These are phyloP conservation scores for Rhodomyrtus psidioides DNA, from an alignment of 441 rosid genomes.

Conservation along the genomic window DNA sequence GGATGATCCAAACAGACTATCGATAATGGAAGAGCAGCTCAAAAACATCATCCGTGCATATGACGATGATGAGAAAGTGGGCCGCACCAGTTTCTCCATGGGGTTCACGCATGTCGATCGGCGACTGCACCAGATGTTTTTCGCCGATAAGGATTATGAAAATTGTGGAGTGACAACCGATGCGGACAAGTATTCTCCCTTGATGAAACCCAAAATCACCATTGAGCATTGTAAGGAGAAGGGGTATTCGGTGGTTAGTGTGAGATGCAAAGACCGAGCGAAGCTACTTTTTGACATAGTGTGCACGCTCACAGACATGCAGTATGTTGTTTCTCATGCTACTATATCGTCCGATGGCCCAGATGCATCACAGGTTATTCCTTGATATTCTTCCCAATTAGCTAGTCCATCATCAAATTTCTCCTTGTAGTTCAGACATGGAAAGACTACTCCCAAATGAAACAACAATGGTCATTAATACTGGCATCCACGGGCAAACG, in stretches of 20 bases:
- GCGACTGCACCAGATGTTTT: conserved; percentile 85
- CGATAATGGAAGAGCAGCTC: conserved; percentile 72
- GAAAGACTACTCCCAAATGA: background rate
- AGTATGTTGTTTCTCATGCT: conserved; percentile 88
- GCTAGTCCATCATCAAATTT: background rate
- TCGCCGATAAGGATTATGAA: conserved; percentile 92
- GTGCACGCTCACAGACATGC: conserved; percentile 93
- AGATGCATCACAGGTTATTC: conserved; percentile 57
- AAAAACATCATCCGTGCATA: conserved; percentile 61
- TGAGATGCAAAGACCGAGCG: conserved; percentile 69
- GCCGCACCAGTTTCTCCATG: conserved; percentile 64
- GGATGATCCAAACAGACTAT: conserved; percentile 53
- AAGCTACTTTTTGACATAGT: conserved; percentile 88
- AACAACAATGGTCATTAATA: background rate
- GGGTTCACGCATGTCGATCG: conserved; percentile 87
- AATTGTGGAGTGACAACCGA: conserved; percentile 26
- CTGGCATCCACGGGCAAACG: background rate
- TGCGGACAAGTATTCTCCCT: conserved; percentile 24
- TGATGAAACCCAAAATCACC: conserved; percentile 46
- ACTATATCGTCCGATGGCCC: conserved; percentile 60
- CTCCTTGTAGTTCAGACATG: background rate
- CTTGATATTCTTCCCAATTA: background rate
- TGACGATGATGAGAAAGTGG: conserved; percentile 56
- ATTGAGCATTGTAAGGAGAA: conserved; percentile 68
- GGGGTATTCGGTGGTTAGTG: conserved; percentile 68